phyloP scores from a whole-genome alignment of 176 grass and related monocot species.

The Urochloa ruziziensis region DNA sequence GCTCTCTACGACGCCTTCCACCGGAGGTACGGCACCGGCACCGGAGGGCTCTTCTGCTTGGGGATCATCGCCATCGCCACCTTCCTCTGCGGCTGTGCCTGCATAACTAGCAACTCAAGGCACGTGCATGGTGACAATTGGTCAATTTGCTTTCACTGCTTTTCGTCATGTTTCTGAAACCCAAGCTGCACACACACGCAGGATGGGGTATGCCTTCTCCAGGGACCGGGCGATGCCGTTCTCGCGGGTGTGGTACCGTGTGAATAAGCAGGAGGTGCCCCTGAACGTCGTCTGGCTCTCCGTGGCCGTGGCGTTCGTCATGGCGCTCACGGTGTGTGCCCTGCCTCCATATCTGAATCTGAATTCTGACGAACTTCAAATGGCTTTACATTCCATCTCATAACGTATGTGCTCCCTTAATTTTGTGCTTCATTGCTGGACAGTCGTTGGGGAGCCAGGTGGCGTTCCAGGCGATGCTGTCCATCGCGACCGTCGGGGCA shows the following conservation, averaged over 20 bases:
- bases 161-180: too few species aligned
- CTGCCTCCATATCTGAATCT: too few species aligned
- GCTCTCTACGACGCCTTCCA: slow-evolving; percentile 47
- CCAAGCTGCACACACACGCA: not conserved
- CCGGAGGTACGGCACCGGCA: slow-evolving; percentile 41
- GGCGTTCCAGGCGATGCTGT: slow-evolving; percentile 85
- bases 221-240: slow-evolving; percentile 67
- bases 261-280: slow-evolving; percentile 63
- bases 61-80: slow-evolving; percentile 35
- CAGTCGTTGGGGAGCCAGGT: slow-evolving; percentile 72
- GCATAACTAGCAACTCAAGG: slow-evolving; percentile 71
- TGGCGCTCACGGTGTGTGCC: slow-evolving; percentile 47
- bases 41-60: slow-evolving; percentile 49
- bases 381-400: not conserved
- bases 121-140: not conserved
- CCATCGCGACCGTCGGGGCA: slow-evolving; percentile 61
- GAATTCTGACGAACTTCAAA: too few species aligned
- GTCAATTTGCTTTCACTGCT: too few species aligned
- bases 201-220: slow-evolving; percentile 74
- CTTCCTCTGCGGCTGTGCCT: slow-evolving; percentile 46
- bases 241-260: slow-evolving; percentile 40
- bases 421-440: not conserved
- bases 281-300: slow-evolving; percentile 70
- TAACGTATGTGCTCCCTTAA: too few species aligned
- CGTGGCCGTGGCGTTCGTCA: slow-evolving; percentile 40